A percentile compares a stretch with the other conserved stretches of the same genome.
phyloP scores from a whole-genome alignment of 2,329 filamentous ascomycete genomes.

The Curvularia sp. region DNA sequence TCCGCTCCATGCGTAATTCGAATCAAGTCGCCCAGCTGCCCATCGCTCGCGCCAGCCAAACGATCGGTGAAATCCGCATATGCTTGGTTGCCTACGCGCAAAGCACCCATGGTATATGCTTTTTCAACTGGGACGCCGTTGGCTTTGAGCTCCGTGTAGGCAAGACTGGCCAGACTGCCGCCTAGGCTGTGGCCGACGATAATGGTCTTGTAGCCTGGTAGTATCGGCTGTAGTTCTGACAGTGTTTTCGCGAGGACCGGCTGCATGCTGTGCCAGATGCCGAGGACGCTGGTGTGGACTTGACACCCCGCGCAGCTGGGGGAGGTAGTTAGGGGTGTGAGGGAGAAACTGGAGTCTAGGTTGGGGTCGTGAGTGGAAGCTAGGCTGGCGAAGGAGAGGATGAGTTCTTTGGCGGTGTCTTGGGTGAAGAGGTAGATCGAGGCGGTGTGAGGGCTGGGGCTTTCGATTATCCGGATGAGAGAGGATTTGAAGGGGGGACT shows the following conservation, averaged over 20 bases:
- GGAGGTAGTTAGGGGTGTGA: conserved; percentile 15
- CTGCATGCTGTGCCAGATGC: conserved; percentile 62
- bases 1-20: conserved; percentile 72
- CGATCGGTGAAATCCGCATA: conserved; percentile 57
- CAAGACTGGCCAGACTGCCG: conserved; percentile 67
- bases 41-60: conserved; percentile 53
- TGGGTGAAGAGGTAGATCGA: conserved; percentile 22
- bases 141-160: conserved; percentile 32
- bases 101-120: conserved; percentile 57
- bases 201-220: conserved; percentile 62
- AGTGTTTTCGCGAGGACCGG: conserved; percentile 53
- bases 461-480: conserved; percentile 17
- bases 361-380: conserved; percentile 21
- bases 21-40: conserved; percentile 60
- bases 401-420: conserved; percentile 19
- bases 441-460: conserved; percentile 15
- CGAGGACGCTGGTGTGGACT: conserved; percentile 64
- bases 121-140: conserved; percentile 9
- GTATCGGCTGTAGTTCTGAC: conserved; percentile 48
- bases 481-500: conserved; percentile 21
- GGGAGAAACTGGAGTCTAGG: conserved; percentile 21
- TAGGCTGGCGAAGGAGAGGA: conserved; percentile 23
- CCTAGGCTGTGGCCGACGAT: conserved; percentile 72
- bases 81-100: conserved; percentile 66
- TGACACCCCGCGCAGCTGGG: conserved; percentile 53